Conservation (phyloP, 257 asterid genomes). For the Penstemon newberryi region DNA sequence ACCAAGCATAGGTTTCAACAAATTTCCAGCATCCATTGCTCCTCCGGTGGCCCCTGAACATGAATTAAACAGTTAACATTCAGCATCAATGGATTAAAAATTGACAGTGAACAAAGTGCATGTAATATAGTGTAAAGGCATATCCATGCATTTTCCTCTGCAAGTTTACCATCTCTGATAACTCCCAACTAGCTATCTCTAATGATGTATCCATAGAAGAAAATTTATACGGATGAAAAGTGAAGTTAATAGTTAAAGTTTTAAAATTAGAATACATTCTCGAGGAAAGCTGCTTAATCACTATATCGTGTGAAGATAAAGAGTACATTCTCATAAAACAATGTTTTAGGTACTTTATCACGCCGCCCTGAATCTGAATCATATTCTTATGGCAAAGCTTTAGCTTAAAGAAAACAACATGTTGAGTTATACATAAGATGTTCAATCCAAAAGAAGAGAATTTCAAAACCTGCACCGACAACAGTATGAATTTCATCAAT, state of each 20-base stretch:
- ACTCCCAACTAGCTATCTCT: constrained; percentile 1
- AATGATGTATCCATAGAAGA: neutral
- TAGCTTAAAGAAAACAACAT: neutral
- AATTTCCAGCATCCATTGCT: constrained; percentile 91
- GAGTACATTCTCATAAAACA: no score
- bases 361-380: no score
- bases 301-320: neutral
- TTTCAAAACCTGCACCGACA: constrained; percentile 84
- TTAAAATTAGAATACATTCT: neutral
- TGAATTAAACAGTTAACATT: constrained; percentile 4
- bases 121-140: neutral
- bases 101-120: neutral
- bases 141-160: neutral
- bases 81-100: constrained; percentile 9
- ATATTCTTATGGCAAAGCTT: neutral
- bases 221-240: neutral
- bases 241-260: neutral
- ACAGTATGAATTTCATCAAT: constrained; percentile 95
- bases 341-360: no score
- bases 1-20: constrained; percentile 93
- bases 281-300: constrained; percentile 10
- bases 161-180: neutral
- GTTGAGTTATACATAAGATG: constrained; percentile 11
- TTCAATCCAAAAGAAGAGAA: constrained; percentile 5
- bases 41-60: constrained; percentile 81